Conservation (phyloP, 2,329 filamentous ascomycete genomes). For the Hymenoscyphus salicellus region DNA sequence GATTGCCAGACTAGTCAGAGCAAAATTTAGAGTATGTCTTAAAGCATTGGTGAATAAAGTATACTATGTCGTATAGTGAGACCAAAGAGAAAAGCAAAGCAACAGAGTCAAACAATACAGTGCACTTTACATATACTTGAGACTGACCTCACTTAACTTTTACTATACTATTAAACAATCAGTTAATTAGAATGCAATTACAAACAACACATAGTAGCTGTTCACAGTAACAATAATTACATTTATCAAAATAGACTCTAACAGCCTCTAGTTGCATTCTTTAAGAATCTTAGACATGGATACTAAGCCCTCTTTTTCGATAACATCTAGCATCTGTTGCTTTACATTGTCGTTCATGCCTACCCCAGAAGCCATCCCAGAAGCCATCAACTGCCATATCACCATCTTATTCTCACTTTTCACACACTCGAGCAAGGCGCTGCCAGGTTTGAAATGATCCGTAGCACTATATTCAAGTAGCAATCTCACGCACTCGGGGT, state of each 20-base stretch:
- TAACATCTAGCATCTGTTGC: neutral
- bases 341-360: neutral
- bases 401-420: neutral
- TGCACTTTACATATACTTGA: too few relatives aligned
- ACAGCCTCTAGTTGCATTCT: neutral
- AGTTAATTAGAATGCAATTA: neutral
- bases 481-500: constrained; percentile 1
- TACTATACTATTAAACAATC: too few relatives aligned
- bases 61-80: too few relatives aligned
- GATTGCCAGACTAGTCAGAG: too few relatives aligned
- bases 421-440: neutral
- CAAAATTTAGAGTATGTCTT: too few relatives aligned
- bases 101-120: too few relatives aligned
- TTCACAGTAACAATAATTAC: neutral
- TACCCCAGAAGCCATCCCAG: neutral
- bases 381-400: constrained; percentile 1
- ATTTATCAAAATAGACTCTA: neutral
- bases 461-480: neutral
- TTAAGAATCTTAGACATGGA: neutral
- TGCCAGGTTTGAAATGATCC: neutral
- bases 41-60: too few relatives aligned
- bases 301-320: neutral
- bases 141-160: too few relatives aligned
- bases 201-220: neutral
- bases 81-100: too few relatives aligned